Percentiles rank a stretch among this genome's conserved stretches.
Evolutionary conservation across 768 basidiomycete genomes (phyloP).

Genomic region (Collybia mongolica): DNA sequence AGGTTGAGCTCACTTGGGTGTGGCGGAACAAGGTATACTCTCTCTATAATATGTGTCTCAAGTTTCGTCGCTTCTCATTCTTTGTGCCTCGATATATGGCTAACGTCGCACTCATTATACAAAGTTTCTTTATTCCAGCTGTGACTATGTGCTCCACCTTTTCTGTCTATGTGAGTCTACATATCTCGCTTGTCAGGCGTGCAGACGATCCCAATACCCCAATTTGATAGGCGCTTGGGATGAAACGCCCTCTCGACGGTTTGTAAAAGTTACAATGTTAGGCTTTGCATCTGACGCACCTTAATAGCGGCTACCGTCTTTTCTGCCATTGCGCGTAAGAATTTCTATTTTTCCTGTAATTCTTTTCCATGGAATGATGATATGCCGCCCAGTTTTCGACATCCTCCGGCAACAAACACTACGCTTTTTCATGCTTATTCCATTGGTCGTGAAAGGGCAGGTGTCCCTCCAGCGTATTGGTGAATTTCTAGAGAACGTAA

Average conservation of each 20-base stretch:
- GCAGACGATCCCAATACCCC: too few relatives aligned
- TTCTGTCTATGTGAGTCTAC: slow-evolving; percentile 47
- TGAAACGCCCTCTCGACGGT: too few relatives aligned
- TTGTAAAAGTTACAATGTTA: neutral
- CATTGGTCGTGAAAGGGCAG: slow-evolving; percentile 38
- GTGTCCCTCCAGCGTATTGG: slow-evolving; percentile 61
- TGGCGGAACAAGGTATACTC: slow-evolving; percentile 52
- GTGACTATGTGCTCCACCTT: slow-evolving; percentile 67
- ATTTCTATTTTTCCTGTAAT: slow-evolving; percentile 15
- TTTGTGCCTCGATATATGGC: neutral
- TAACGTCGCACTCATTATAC: neutral
- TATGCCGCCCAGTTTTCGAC: slow-evolving; percentile 60
- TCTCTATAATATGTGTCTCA: slow-evolving; percentile 40
- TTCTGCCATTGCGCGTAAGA: neutral
- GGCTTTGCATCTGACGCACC: neutral
- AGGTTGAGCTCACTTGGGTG: slow-evolving; percentile 56
- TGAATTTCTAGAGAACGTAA: slow-evolving; percentile 37
- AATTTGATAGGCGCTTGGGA: too few relatives aligned
- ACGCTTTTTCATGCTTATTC: slow-evolving; percentile 30
- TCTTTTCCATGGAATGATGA: slow-evolving; percentile 46
- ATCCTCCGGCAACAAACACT: slow-evolving; percentile 52
- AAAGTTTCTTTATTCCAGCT: slow-evolving; percentile 59
- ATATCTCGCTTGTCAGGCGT: neutral
- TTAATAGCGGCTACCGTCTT: slow-evolving; percentile 9
- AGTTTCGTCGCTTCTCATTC: slow-evolving; percentile 27